phyloP scores from a whole-genome alignment of 768 basidiomycete genomes.

The Cantharellus anzutake region DNA sequence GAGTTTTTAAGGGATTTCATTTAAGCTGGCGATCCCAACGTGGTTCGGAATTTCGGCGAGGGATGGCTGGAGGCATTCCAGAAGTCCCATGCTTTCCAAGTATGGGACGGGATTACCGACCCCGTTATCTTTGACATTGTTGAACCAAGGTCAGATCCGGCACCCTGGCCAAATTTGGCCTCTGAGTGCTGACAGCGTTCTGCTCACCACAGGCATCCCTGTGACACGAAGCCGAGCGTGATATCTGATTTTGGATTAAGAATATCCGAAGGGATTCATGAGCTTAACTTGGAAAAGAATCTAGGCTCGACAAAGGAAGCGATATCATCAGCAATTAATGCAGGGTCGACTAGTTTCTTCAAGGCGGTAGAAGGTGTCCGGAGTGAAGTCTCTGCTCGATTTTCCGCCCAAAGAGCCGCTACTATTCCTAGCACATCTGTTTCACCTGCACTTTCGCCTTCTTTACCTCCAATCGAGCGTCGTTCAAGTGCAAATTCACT shows the following conservation, averaged over 20 bases:
- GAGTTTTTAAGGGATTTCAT: slow-evolving; percentile 12
- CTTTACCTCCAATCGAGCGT: background rate
- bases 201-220: slow-evolving; percentile 52
- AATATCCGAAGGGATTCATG: slow-evolving; percentile 84
- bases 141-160: slow-evolving; percentile 53
- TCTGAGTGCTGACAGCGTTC: background rate
- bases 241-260: slow-evolving; percentile 85
- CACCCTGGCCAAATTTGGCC: slow-evolving; percentile 1
- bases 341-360: slow-evolving; percentile 63
- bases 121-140: slow-evolving; percentile 87
- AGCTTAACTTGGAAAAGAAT: slow-evolving; percentile 81
- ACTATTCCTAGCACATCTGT: background rate
- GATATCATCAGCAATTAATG: slow-evolving; percentile 52
- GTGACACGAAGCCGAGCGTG: slow-evolving; percentile 74
- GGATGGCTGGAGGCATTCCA: slow-evolving; percentile 80
- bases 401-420: slow-evolving; percentile 6
- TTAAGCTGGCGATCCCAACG: slow-evolving; percentile 28
- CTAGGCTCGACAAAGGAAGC: slow-evolving; percentile 88
- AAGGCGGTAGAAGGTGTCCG: slow-evolving; percentile 81
- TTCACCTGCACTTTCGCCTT: slow-evolving; percentile 1
- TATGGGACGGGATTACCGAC: slow-evolving; percentile 86
- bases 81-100: slow-evolving; percentile 66
- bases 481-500: background rate
- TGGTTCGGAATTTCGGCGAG: slow-evolving; percentile 66
- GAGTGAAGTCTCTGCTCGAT: slow-evolving; percentile 20